phyloP scores from a whole-genome alignment of 192 early-diverging fungal species.

The Dimargaris cristalligena region DNA sequence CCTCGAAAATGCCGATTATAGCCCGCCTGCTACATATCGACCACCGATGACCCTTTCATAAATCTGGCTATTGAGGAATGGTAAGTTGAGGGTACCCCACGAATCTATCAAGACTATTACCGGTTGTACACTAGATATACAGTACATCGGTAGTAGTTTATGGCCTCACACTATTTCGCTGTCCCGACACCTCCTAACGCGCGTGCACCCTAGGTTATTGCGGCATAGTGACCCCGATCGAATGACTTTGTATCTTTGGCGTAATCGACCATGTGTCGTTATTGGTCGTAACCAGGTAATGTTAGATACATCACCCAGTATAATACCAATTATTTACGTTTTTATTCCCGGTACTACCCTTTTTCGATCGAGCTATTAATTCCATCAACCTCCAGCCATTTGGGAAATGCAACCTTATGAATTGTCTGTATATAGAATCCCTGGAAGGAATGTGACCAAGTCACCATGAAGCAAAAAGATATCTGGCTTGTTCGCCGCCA shows the following conservation, averaged over 20 bases:
- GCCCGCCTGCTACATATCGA: conserved; percentile 55
- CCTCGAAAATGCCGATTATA: too few species aligned
- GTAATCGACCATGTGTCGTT: conserved; percentile 74
- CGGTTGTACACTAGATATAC: not conserved
- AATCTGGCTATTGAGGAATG: conserved; percentile 84
- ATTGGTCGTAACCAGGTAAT: conserved; percentile 84
- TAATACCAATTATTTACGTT: too few species aligned
- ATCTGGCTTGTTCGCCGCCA: conserved; percentile 76
- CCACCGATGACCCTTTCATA: conserved; percentile 48
- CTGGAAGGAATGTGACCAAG: conserved; percentile 85
- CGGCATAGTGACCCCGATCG: conserved; percentile 42
- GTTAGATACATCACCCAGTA: not conserved
- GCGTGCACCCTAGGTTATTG: conserved; percentile 43
- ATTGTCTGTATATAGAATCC: too few species aligned
- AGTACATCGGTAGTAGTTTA: not conserved
- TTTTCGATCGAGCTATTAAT: too few species aligned
- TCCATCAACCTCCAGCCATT: too few species aligned
- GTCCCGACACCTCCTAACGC: not conserved
- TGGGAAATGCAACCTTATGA: too few species aligned
- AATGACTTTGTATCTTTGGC: conserved; percentile 71
- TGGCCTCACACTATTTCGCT: not conserved
- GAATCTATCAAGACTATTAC: not conserved
- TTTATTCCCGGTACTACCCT: too few species aligned
- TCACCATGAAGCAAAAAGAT: conserved; percentile 37
- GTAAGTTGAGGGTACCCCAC: conserved; percentile 15